Evolutionary conservation across 2,329 filamentous ascomycete genomes (phyloP).

Genomic region (Zymoseptoria brevis): DNA sequence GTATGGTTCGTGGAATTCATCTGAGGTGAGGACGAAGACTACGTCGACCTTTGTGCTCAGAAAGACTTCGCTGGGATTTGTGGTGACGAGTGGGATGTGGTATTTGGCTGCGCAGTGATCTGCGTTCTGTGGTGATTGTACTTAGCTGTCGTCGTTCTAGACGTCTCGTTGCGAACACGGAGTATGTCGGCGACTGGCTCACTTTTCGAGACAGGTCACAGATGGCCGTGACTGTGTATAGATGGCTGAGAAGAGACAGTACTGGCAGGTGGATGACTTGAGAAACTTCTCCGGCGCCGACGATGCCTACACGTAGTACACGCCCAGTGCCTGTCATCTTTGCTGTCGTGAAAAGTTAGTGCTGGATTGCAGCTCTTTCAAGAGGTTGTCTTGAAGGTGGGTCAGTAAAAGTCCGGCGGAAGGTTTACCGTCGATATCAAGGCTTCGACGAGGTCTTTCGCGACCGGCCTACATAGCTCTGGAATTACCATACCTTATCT

Average conservation of each 20-base stretch:
- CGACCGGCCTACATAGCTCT: background rate
- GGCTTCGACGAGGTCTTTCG: background rate
- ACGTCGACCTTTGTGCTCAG: conserved; percentile 41
- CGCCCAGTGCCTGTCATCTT: background rate
- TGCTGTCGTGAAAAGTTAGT: background rate
- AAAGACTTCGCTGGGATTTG: conserved; percentile 37
- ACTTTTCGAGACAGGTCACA: conserved; percentile 45
- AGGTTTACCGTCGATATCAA: background rate
- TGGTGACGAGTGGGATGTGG: conserved; percentile 28
- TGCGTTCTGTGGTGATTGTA: conserved; percentile 11
- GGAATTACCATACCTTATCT: background rate
- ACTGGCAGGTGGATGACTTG: conserved; percentile 47
- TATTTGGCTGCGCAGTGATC: conserved; percentile 35
- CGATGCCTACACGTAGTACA: conserved; percentile 33
- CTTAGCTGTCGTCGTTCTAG: background rate
- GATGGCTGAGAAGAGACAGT: conserved; percentile 37
- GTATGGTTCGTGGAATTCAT: conserved; percentile 49
- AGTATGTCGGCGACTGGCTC: conserved; percentile 10
- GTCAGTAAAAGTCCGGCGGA: background rate
- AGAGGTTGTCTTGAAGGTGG: background rate
- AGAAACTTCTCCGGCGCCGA: conserved; percentile 41
- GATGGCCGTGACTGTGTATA: conserved; percentile 42
- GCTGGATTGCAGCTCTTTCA: too few relatives aligned
- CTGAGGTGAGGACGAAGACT: conserved; percentile 46
- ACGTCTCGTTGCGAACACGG: too few relatives aligned